Evolutionary conservation across 2,329 filamentous ascomycete species (phyloP).

Genomic region (Aspergillus sergii): DNA sequence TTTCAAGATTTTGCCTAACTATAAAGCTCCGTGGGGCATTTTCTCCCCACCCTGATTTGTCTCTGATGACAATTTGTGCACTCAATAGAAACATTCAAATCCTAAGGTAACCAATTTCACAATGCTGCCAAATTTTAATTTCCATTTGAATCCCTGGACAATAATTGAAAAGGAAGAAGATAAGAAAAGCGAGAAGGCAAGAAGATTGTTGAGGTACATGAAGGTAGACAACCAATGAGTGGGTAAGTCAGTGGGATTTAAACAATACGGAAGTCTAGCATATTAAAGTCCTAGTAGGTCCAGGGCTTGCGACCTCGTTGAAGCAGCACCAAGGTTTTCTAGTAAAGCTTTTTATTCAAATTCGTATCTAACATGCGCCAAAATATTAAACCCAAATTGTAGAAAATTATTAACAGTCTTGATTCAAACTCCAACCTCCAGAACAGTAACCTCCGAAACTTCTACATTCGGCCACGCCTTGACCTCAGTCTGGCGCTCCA

Average conservation of each 20-base stretch:
- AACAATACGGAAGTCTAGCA: not conserved
- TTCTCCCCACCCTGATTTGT: fast-evolving
- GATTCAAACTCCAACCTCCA: not conserved
- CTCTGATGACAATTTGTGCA: no score
- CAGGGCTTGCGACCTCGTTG: not conserved
- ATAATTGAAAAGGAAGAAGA: no score
- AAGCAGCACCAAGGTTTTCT: not conserved
- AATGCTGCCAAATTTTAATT: no score
- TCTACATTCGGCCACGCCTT: not conserved
- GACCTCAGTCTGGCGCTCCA: not conserved
- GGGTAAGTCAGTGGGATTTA: no score
- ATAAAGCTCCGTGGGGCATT: not conserved
- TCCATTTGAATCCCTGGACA: no score
- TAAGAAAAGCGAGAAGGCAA: no score
- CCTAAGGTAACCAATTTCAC: no score
- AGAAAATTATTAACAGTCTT: not conserved
- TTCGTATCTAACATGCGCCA: not conserved
- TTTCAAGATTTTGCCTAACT: not conserved
- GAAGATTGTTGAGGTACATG: no score
- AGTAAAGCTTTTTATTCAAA: not conserved
- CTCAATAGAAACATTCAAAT: no score
- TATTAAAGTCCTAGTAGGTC: not conserved
- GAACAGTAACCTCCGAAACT: not conserved
- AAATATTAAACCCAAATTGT: not conserved
- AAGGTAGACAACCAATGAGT: no score